Percentiles rank a stretch among this genome's conserved stretches.
phyloP scores from a whole-genome alignment of 1,139 yeast genomes.

The Suhomyces coccinellae region DNA sequence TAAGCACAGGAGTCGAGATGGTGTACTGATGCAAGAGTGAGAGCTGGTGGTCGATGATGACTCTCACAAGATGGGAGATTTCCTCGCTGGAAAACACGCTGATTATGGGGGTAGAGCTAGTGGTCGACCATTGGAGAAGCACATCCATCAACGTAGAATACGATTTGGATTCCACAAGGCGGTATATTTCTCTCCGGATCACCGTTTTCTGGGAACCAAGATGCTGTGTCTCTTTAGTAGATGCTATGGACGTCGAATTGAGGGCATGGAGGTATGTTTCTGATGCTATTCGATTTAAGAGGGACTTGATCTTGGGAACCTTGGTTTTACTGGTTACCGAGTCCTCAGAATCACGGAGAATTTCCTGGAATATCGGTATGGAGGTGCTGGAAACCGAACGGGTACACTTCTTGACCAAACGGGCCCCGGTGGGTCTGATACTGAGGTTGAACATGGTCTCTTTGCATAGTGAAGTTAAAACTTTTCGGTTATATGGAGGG shows the following conservation, averaged over 20 bases:
- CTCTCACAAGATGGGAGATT: slow-evolving; percentile 26
- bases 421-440: slow-evolving; percentile 6
- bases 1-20: slow-evolving; percentile 12
- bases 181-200: slow-evolving; percentile 20
- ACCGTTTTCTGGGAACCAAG: neutral
- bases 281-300: slow-evolving; percentile 11
- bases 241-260: neutral
- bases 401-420: neutral
- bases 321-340: neutral
- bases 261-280: slow-evolving; percentile 11
- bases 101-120: slow-evolving; percentile 12
- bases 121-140: slow-evolving; percentile 21
- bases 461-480: neutral
- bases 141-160: slow-evolving; percentile 24
- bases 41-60: slow-evolving; percentile 27
- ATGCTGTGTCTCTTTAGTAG: neutral
- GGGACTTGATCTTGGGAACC: slow-evolving; percentile 4
- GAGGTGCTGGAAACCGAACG: slow-evolving; percentile 8
- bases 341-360: slow-evolving; percentile 1
- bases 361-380: slow-evolving; percentile 4
- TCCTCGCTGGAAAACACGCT: slow-evolving; percentile 22
- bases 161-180: slow-evolving; percentile 20
- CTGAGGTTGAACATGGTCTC: slow-evolving; percentile 6
- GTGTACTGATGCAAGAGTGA: slow-evolving; percentile 14
- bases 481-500: slow-evolving; percentile 4